Percentiles rank a stretch among this genome's conserved stretches.
These are phyloP conservation scores for Cercospora sp. DNA, from an alignment of 2,329 filamentous ascomycete species.

Conservation along the genomic window DNA sequence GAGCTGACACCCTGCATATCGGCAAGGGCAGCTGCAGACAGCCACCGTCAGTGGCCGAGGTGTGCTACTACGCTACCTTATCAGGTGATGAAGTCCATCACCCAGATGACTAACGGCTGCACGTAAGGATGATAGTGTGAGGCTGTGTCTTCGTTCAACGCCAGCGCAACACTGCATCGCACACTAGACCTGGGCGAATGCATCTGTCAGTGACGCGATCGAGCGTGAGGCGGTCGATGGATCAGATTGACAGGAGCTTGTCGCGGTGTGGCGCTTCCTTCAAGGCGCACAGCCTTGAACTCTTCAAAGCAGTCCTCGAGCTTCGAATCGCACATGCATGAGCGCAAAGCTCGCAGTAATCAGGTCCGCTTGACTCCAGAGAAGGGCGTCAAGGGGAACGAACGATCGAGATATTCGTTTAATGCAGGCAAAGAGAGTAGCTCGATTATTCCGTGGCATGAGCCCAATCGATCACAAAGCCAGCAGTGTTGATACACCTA, in stretches of 20 bases:
- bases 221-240: not conserved
- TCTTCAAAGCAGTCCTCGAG: not conserved
- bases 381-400: not conserved
- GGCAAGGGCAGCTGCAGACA: conserved; percentile 1
- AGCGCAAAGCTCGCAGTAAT: not conserved
- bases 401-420: not conserved
- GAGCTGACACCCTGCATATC: not conserved
- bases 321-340: not conserved
- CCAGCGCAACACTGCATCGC: not conserved
- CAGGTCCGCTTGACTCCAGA: not conserved
- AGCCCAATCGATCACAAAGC: not conserved
- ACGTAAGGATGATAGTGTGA: not conserved
- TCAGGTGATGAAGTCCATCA: not conserved
- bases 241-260: not conserved
- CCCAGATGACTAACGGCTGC: not conserved
- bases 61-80: not conserved
- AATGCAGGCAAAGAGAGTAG: not conserved
- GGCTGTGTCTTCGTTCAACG: not conserved
- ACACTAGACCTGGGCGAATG: not conserved
- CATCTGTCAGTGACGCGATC: not conserved
- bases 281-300: not conserved
- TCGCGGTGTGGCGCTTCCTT: not conserved
- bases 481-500: not conserved
- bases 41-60: conserved; percentile 3
- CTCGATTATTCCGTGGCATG: not conserved